Conservation (phyloP, 2,329 filamentous ascomycete genomes). For the Didymella sp. region DNA sequence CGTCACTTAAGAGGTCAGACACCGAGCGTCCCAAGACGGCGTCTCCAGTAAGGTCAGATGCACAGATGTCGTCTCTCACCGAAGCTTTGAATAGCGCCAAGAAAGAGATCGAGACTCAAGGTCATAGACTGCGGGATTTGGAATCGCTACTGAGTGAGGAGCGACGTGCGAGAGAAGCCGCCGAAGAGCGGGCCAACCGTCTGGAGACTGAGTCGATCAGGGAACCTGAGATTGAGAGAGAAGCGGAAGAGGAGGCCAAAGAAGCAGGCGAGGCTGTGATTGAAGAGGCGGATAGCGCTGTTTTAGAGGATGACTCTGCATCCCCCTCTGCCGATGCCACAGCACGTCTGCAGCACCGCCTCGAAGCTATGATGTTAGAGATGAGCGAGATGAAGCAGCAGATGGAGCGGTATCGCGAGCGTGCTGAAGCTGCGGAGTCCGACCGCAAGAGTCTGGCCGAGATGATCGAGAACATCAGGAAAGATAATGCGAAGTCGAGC, state of each 20-base stretch:
- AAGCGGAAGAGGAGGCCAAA: constrained; percentile 28
- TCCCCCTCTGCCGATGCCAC: constrained; percentile 44
- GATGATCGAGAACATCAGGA: constrained; percentile 84
- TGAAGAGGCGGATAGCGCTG: constrained; percentile 22
- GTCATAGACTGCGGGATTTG: constrained; percentile 77
- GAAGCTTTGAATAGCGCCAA: constrained; percentile 85
- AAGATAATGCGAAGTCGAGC: constrained; percentile 63
- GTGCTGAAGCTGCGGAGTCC: constrained; percentile 80
- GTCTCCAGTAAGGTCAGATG: constrained; percentile 69
- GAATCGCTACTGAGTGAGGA: constrained; percentile 82
- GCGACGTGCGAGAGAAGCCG: constrained; percentile 78
- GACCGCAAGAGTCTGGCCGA: constrained; percentile 82
- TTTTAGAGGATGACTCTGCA: constrained; percentile 31
- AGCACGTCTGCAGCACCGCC: constrained; percentile 68
- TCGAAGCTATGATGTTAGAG: constrained; percentile 78
- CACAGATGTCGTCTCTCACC: constrained; percentile 82
- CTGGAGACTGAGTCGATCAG: constrained; percentile 67
- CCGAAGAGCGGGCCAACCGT: constrained; percentile 79
- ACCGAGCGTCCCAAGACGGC: constrained; percentile 73
- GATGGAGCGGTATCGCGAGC: constrained; percentile 76
- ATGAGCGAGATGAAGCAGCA: constrained; percentile 83
- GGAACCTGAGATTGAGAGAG: constrained; percentile 36
- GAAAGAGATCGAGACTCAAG: constrained; percentile 85
- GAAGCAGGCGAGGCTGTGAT: constrained; percentile 22
- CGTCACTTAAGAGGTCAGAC: constrained; percentile 74